Conservation (phyloP, 768 basidiomycete species). For the Leccinum pellstonianum region DNA sequence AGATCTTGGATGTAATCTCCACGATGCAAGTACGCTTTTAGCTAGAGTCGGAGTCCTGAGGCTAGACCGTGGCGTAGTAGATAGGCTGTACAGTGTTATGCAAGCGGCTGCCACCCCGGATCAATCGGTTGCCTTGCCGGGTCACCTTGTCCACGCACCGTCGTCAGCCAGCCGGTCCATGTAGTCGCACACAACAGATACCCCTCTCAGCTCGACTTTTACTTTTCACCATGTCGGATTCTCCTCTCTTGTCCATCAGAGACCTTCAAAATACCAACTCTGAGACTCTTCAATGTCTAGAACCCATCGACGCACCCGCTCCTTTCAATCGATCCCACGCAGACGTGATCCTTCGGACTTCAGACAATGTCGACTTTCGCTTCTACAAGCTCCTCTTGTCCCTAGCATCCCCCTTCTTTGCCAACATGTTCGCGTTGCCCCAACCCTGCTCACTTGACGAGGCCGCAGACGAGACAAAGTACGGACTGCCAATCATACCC, state of each 20-base stretch:
- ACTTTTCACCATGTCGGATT: conserved; percentile 16
- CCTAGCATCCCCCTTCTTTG: conserved; percentile 58
- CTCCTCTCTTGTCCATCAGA: conserved; percentile 5
- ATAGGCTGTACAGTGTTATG: not conserved
- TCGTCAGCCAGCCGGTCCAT: conserved; percentile 11
- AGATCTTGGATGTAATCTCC: not conserved
- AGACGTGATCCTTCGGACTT: conserved; percentile 55
- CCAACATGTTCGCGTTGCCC: conserved; percentile 53
- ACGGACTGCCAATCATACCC: conserved; percentile 43
- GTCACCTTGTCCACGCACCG: conserved; percentile 5
- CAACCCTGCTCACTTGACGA: conserved; percentile 34
- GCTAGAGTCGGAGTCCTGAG: not conserved
- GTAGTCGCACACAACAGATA: conserved; percentile 4
- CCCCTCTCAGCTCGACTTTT: not conserved
- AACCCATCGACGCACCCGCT: conserved; percentile 29
- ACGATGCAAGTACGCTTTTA: not conserved
- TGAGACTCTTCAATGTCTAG: not conserved
- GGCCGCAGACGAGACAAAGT: conserved; percentile 30
- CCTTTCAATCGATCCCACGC: conserved; percentile 52
- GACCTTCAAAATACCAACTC: conserved; percentile 4
- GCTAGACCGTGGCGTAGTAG: no score
- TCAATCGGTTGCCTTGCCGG: conserved; percentile 8
- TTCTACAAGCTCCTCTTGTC: conserved; percentile 55
- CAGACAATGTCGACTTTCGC: conserved; percentile 50
- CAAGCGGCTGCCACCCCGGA: conserved; percentile 1